Evolutionary conservation across 768 basidiomycete genomes (phyloP).

Genomic region (Pleurotus sapidus): DNA sequence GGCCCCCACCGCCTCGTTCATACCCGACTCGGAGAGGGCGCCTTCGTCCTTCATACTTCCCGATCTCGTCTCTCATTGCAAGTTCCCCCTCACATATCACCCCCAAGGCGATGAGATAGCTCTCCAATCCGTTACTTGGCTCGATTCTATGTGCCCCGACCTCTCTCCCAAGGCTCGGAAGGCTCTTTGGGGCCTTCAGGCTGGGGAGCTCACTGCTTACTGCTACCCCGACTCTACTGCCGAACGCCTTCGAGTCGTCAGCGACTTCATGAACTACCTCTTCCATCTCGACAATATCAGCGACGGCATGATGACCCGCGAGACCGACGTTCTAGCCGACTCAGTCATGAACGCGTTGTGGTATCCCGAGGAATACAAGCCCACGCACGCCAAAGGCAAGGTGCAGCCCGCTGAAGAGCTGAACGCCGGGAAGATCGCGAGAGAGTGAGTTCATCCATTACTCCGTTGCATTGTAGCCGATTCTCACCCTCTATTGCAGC

Average conservation of each 20-base stretch:
- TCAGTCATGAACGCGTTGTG: conserved; percentile 72
- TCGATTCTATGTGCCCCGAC: conserved; percentile 45
- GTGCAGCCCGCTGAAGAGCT: conserved; percentile 37
- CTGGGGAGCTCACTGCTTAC: conserved; percentile 63
- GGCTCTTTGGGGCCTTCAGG: conserved; percentile 57
- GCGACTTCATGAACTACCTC: conserved; percentile 66
- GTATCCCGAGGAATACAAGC: conserved; percentile 49
- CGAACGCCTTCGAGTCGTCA: conserved; percentile 59
- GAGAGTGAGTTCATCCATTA: conserved; percentile 49
- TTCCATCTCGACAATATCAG: conserved; percentile 71
- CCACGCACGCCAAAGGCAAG: conserved; percentile 37
- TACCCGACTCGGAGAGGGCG: not conserved
- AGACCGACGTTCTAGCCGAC: conserved; percentile 55
- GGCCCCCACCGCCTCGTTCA: not conserved
- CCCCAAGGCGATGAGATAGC: conserved; percentile 43
- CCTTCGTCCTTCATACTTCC: conserved; percentile 46
- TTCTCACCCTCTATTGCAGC: conserved; percentile 31
- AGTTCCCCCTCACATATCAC: conserved; percentile 42
- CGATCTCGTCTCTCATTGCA: conserved; percentile 52
- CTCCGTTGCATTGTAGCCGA: conserved; percentile 1
- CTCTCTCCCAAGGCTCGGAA: conserved; percentile 40
- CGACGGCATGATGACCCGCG: conserved; percentile 71
- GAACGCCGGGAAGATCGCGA: conserved; percentile 61
- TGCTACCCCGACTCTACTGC: conserved; percentile 58
- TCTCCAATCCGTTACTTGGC: conserved; percentile 46